phyloP scores from a whole-genome alignment of 2,329 filamentous ascomycete species.

The Coniella vitis region DNA sequence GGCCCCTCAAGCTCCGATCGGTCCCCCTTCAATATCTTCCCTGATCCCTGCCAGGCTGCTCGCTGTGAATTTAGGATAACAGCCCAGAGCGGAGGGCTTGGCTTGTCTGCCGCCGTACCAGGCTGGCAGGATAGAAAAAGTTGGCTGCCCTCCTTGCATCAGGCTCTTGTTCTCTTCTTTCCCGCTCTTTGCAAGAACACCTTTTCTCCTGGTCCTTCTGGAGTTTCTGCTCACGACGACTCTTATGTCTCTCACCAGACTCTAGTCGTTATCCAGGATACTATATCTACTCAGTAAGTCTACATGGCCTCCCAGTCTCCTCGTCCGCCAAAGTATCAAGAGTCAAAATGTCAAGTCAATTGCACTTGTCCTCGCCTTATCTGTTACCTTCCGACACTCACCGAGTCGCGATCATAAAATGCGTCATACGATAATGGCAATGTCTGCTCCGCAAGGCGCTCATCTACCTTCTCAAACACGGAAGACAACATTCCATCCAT shows the following conservation, averaged over 20 bases:
- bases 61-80: constrained; percentile 3
- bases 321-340: not conserved
- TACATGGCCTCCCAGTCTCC: not conserved
- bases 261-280: not conserved
- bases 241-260: not conserved
- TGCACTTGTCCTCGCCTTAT: not conserved
- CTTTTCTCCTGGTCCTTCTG: constrained; percentile 1
- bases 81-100: constrained; percentile 11
- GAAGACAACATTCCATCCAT: too few species aligned
- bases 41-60: constrained; percentile 1
- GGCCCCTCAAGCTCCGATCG: constrained; percentile 10
- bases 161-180: not conserved
- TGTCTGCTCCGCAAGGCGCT: too few species aligned
- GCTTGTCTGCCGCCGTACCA: constrained; percentile 1
- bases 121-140: not conserved
- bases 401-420: not conserved
- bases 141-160: not conserved
- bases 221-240: constrained; percentile 1
- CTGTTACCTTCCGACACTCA: not conserved
- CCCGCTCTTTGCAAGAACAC: constrained; percentile 2
- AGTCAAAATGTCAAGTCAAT: constrained; percentile 8
- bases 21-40: not conserved
- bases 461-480: too few species aligned
- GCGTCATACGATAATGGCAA: too few species aligned
- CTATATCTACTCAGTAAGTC: constrained; percentile 11